Evolutionary conservation across 2,329 filamentous ascomycete genomes (phyloP).

Genomic region (Fusarium nematophilum): DNA sequence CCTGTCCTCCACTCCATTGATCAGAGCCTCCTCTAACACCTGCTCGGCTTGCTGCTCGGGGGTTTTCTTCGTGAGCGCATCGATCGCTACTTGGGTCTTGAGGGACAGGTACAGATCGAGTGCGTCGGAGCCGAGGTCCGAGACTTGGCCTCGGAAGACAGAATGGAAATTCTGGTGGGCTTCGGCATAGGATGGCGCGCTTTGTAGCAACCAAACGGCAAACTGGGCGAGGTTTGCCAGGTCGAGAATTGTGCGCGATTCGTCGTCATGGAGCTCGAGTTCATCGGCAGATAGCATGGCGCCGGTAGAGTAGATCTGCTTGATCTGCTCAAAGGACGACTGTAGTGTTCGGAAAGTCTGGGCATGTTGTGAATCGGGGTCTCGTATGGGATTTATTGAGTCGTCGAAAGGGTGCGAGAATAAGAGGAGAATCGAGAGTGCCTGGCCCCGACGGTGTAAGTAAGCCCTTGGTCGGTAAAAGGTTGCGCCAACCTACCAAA

Average conservation of each 20-base stretch:
- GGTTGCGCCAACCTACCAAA: conserved; percentile 49
- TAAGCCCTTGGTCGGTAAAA: conserved; percentile 21
- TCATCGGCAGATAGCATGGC: conserved; percentile 50
- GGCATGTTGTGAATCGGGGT: conserved; percentile 49
- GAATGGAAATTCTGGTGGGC: conserved; percentile 59
- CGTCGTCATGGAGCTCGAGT: conserved; percentile 47
- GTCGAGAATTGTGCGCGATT: conserved; percentile 53
- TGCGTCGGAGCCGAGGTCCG: conserved; percentile 56
- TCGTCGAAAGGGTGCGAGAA: conserved; percentile 54
- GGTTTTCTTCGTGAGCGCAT: conserved; percentile 61
- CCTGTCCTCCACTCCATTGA: conserved; percentile 64
- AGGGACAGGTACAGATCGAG: conserved; percentile 59
- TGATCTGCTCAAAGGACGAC: conserved; percentile 48
- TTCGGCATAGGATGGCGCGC: conserved; percentile 53
- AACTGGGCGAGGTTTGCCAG: conserved; percentile 63
- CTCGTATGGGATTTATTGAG: conserved; percentile 48
- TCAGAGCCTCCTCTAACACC: conserved; percentile 66
- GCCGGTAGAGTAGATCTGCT: conserved; percentile 49
- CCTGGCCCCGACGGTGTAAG: conserved; percentile 46
- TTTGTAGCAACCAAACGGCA: conserved; percentile 54
- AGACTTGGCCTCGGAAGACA: conserved; percentile 57
- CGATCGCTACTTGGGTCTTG: conserved; percentile 64
- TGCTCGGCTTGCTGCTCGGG: conserved; percentile 64
- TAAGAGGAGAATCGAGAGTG: conserved; percentile 53
- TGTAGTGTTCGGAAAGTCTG: conserved; percentile 48